Evolutionary conservation across 345 rosid species (phyloP).

Genomic region (Eucalyptus pauciflora): DNA sequence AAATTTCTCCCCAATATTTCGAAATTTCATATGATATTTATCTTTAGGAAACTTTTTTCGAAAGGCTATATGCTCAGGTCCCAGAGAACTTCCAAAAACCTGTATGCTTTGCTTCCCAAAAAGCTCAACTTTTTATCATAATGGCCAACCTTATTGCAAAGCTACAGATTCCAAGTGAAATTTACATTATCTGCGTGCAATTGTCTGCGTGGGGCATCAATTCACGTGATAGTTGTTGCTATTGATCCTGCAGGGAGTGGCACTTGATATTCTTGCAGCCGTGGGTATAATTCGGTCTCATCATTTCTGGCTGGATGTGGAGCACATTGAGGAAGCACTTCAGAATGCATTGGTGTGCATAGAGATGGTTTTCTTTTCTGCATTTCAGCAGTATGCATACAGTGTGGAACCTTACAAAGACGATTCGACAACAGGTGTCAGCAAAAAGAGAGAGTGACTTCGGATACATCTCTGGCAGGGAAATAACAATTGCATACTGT

Average conservation of each 20-base stretch:
- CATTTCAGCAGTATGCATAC: conserved; percentile 78
- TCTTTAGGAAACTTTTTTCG: background rate
- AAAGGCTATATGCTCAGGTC: background rate
- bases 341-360: conserved; percentile 75
- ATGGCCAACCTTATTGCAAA: background rate
- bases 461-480: background rate
- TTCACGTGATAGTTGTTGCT: background rate
- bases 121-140: background rate
- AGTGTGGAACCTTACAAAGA: conserved; percentile 47
- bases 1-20: background rate
- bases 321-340: conserved; percentile 85
- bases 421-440: background rate
- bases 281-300: conserved; percentile 59
- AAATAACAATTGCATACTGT: background rate
- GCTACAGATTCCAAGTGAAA: background rate
- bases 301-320: conserved; percentile 92
- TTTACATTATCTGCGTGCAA: background rate
- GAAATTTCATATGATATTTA: background rate
- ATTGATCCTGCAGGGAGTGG: conserved; percentile 43
- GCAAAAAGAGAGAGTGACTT: background rate
- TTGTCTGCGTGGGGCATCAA: background rate
- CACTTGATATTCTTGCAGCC: conserved; percentile 54
- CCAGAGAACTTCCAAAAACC: background rate
- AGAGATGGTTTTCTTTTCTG: conserved; percentile 88
- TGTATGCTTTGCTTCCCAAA: background rate